These are phyloP conservation scores for Primulina eburnea DNA, from an alignment of 257 asterid genomes.

Conservation along the genomic window DNA sequence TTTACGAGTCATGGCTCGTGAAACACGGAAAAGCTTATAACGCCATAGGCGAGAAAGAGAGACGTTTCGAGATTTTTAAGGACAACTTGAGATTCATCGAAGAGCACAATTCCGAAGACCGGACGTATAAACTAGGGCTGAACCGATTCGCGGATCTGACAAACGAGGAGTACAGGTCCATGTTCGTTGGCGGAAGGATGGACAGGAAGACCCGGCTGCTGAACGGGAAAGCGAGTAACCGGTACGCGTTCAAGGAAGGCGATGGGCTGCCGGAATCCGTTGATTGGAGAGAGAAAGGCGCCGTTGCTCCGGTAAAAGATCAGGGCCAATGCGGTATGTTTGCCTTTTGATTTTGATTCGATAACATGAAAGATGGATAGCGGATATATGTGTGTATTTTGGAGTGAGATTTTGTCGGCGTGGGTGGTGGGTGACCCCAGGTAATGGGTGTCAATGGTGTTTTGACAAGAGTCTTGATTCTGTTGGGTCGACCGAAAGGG, in stretches of 20 bases:
- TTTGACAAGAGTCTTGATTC: slow-evolving; percentile 25
- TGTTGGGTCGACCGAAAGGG: slow-evolving; percentile 13
- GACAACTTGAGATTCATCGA: slow-evolving; percentile 63
- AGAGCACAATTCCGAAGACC: slow-evolving; percentile 54
- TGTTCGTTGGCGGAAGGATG: slow-evolving; percentile 53
- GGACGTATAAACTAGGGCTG: slow-evolving; percentile 56
- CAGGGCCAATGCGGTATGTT: slow-evolving; percentile 87
- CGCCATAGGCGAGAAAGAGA: slow-evolving; percentile 66
- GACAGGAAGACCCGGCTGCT: slow-evolving; percentile 32
- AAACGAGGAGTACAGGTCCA: slow-evolving; percentile 63
- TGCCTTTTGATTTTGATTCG: neutral
- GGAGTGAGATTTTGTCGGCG: neutral
- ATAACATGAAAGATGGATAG: neutral
- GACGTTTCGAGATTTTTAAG: slow-evolving; percentile 65
- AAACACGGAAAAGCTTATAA: slow-evolving; percentile 64
- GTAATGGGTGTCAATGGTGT: slow-evolving; percentile 12
- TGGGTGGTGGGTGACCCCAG: neutral
- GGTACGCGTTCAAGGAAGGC: slow-evolving; percentile 55
- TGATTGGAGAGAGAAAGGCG: slow-evolving; percentile 90
- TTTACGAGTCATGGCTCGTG: slow-evolving; percentile 79
- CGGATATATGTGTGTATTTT: neutral
- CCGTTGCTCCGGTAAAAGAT: slow-evolving; percentile 78
- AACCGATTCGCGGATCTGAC: slow-evolving; percentile 82
- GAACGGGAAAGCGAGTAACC: slow-evolving; percentile 32
- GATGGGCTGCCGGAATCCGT: slow-evolving; percentile 61